These are phyloP conservation scores for Haberlea rhodopensis DNA, from an alignment of 257 asterid species.

Conservation along the genomic window DNA sequence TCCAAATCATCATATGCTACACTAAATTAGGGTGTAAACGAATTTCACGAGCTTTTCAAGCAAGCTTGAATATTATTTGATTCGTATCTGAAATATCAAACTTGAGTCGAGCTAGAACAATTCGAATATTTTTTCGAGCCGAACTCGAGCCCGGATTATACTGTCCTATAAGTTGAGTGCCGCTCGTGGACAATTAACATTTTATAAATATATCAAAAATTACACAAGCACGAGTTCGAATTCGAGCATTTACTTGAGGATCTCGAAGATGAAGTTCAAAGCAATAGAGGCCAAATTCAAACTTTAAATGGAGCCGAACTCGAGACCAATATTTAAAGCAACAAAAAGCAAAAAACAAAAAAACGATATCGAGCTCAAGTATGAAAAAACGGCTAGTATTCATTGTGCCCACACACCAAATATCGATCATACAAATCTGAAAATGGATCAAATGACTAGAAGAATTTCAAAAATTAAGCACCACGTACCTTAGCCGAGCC, in stretches of 20 bases:
- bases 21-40: neutral
- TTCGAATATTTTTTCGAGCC: too few species aligned
- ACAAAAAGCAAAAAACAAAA: too few species aligned
- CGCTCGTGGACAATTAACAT: too few species aligned
- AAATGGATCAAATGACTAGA: neutral
- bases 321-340: neutral
- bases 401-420: too few species aligned
- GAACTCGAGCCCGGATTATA: too few species aligned
- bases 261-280: neutral
- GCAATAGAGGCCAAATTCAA: too few species aligned
- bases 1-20: neutral
- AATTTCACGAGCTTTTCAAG: neutral
- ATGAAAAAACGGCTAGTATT: neutral
- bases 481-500: conserved; percentile 60
- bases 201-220: too few species aligned
- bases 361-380: neutral
- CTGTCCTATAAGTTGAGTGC: too few species aligned
- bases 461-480: conserved; percentile 4
- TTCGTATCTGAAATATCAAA: too few species aligned
- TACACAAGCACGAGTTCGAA: neutral
- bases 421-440: neutral
- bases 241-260: neutral
- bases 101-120: too few species aligned
- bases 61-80: too few species aligned
- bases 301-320: neutral